Base-by-base conservation (phyloP, 129 eudicot species). In the Helianthus tuberosus region DNA sequence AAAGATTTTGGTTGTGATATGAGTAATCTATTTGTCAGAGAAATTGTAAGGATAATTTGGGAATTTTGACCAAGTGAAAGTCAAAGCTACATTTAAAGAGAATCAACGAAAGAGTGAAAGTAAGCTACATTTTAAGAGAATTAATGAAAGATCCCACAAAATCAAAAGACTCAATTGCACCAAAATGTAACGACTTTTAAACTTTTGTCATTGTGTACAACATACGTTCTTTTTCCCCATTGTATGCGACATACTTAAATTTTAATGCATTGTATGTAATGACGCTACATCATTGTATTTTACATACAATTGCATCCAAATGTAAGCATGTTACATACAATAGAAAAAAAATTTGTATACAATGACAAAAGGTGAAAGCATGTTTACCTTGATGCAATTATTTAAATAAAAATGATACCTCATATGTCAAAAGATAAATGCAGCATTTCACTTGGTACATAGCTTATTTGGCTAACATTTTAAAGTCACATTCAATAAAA, bases 1-100 rank as follows among this genome's bases (percentile, higher is more conserved):
- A 43, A 58, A 61, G 43, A 27, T 67, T 43, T 38, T 11, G 50
- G 39, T 44, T 44, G 67, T 66, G 74, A 75, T 64, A 66, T 51
- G n/a, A n/a, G n/a, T n/a, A n/a, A n/a, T n/a, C n/a, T n/a, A n/a
- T n/a, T n/a, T n/a, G n/a, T n/a, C n/a, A 25, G 55, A 53, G 58
- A n/a, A 23, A 66, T 20, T 75, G 79, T 75, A 32, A 39, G 79
- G 49, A 36, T 43, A 16, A 36, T 23, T 59, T 60, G 41, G 61
- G 64, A 32, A 51, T 32, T 69, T 53, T 35, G n/a, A 50, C 16
- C 64, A 27, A 11, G 16, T 59, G 64, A 25, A 59, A 59, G n/a
- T n/a, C n/a, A n/a, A n/a, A n/a, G n/a, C n/a, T n/a, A n/a, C n/a
- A n/a, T n/a, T n/a, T n/a, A n/a, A n/a, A n/a, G n/a, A n/a, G n/a